Evolutionary conservation across 139 green algal species (phyloP).

Genomic region (Tetradesmus obliquus): DNA sequence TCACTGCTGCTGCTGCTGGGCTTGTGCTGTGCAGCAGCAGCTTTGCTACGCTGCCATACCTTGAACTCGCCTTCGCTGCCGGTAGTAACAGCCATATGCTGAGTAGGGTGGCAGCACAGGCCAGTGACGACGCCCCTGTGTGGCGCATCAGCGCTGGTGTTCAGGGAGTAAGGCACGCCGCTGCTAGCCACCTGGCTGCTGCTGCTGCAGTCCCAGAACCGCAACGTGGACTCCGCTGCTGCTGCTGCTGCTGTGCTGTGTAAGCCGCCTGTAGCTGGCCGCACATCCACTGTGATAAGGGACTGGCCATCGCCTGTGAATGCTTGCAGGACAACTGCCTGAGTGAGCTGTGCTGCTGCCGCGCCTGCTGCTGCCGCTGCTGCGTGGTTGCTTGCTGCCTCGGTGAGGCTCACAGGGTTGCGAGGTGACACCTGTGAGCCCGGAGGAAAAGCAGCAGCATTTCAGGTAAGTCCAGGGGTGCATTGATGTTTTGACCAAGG

Average conservation of each 20-base stretch:
- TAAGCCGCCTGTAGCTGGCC: slow-evolving; percentile 52
- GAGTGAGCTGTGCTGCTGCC: slow-evolving; percentile 48
- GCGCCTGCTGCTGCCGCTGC: slow-evolving; percentile 11
- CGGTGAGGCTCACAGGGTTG: slow-evolving; percentile 64
- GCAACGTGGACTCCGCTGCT: slow-evolving; percentile 46
- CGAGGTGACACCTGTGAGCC: slow-evolving; percentile 57
- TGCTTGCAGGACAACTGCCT: slow-evolving; percentile 52
- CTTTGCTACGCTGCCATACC: slow-evolving; percentile 60
- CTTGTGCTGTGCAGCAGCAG: too few relatives aligned
- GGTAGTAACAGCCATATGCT: slow-evolving; percentile 65
- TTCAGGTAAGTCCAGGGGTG: background rate
- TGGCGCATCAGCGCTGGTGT: slow-evolving; percentile 68
- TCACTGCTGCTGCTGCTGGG: slow-evolving; percentile 18
- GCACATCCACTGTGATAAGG: slow-evolving; percentile 73
- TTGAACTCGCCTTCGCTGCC: slow-evolving; percentile 55
- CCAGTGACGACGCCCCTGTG: slow-evolving; percentile 60
- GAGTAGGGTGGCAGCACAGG: slow-evolving; percentile 61
- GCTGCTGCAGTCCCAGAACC: slow-evolving; percentile 68
- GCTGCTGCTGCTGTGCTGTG: background rate
- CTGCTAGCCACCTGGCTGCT: background rate
- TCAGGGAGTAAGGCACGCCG: slow-evolving; percentile 56
- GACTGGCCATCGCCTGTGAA: slow-evolving; percentile 58
- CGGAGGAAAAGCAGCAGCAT: background rate
- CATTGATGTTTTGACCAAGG: too few relatives aligned
- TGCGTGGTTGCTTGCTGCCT: background rate